A percentile compares a stretch with the other conserved stretches of the same genome.
Conservation (phyloP, 2,329 filamentous ascomycete genomes). For the Lasiodiplodia gonubiensis region DNA sequence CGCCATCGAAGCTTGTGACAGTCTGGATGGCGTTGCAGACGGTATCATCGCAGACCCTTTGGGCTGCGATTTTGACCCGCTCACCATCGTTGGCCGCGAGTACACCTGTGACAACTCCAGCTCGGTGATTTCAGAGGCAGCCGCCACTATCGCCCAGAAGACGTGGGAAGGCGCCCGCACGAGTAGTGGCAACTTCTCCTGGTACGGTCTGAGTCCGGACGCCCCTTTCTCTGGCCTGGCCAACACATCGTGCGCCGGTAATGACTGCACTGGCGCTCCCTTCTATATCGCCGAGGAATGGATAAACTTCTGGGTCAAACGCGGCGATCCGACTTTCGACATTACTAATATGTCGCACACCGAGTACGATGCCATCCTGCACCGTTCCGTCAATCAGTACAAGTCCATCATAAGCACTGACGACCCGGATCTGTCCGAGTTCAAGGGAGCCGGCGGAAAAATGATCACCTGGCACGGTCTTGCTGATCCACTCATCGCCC, state of each 20-base stretch:
- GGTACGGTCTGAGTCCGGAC: slow-evolving; percentile 43
- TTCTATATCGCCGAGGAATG: slow-evolving; percentile 30
- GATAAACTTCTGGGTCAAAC: slow-evolving; percentile 32
- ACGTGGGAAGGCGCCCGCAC: slow-evolving; percentile 41
- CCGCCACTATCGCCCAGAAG: slow-evolving; percentile 39
- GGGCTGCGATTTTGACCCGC: slow-evolving; percentile 3
- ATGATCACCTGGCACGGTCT: slow-evolving; percentile 52
- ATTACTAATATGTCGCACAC: slow-evolving; percentile 38
- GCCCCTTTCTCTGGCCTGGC: slow-evolving; percentile 38
- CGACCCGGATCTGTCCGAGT: slow-evolving; percentile 47
- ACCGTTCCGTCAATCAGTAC: slow-evolving; percentile 39
- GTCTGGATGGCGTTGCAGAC: slow-evolving; percentile 31
- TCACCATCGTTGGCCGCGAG: slow-evolving; percentile 36
- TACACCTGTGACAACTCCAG: slow-evolving; percentile 35
- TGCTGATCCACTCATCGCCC: slow-evolving; percentile 13
- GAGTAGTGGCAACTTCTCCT: slow-evolving; percentile 35
- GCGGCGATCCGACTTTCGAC: slow-evolving; percentile 28
- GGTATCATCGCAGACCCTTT: slow-evolving; percentile 3
- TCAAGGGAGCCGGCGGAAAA: slow-evolving; percentile 47
- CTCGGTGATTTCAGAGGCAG: slow-evolving; percentile 36
- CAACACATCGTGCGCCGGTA: slow-evolving; percentile 21
- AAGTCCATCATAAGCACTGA: slow-evolving; percentile 44
- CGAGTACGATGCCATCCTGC: slow-evolving; percentile 36
- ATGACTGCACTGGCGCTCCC: slow-evolving; percentile 30
- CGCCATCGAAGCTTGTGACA: slow-evolving; percentile 29